Conservation (phyloP, 2,329 filamentous ascomycete genomes). For the Huntiella abstrusa region DNA sequence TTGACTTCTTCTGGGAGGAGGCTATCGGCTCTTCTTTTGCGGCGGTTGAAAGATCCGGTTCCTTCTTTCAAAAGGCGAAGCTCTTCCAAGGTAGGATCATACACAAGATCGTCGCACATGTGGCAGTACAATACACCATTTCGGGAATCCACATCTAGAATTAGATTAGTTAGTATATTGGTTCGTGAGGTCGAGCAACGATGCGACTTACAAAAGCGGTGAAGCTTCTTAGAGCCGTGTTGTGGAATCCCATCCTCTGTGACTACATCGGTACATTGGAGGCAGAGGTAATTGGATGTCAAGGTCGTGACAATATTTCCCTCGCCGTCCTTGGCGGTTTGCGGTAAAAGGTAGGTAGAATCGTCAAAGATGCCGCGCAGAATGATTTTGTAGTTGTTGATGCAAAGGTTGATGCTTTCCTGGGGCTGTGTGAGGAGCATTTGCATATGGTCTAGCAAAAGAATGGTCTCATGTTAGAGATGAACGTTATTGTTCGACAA, state of each 20-base stretch:
- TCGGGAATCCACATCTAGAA: constrained; percentile 55
- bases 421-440: constrained; percentile 41
- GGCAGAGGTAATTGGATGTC: constrained; percentile 51
- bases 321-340: constrained; percentile 42
- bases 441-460: constrained; percentile 47
- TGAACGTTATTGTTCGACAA: neutral
- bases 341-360: constrained; percentile 37
- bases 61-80: constrained; percentile 52
- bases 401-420: constrained; percentile 47
- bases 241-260: constrained; percentile 44
- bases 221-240: constrained; percentile 50
- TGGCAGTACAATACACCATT: constrained; percentile 62
- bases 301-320: constrained; percentile 39
- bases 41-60: constrained; percentile 44
- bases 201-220: constrained; percentile 47
- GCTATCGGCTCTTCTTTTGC: constrained; percentile 61
- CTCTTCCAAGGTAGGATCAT: constrained; percentile 63
- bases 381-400: constrained; percentile 53
- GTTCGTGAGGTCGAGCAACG: neutral
- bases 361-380: constrained; percentile 52
- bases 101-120: constrained; percentile 66
- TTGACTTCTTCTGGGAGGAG: constrained; percentile 43
- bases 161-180: constrained; percentile 15
- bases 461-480: constrained; percentile 12
- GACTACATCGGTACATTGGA: constrained; percentile 54